Evolutionary conservation across 352 stramenopile genomes (phyloP).

Genomic region (Phytophthora brassicae): DNA sequence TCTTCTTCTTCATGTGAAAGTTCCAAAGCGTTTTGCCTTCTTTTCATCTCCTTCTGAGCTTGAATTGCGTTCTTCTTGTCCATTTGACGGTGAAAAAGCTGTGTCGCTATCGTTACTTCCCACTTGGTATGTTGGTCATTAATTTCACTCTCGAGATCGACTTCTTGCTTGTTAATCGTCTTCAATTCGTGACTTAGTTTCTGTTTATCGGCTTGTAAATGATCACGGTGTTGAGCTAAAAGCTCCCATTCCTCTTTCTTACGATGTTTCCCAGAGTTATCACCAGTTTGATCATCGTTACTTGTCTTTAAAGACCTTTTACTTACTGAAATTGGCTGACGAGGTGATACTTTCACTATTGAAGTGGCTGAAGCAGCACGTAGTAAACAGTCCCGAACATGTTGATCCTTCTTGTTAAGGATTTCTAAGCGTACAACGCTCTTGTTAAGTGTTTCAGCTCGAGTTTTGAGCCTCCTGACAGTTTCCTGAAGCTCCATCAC

Average conservation of each 20-base stretch:
- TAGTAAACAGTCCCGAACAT: constrained; percentile 55
- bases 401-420: constrained; percentile 59
- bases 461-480: constrained; percentile 37
- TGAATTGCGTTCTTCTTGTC: constrained; percentile 25
- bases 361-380: constrained; percentile 23
- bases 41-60: constrained; percentile 39
- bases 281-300: constrained; percentile 9
- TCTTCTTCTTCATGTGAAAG: constrained; percentile 59
- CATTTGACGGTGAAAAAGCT: constrained; percentile 55
- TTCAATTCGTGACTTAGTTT: constrained; percentile 31
- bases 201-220: constrained; percentile 40
- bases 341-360: constrained; percentile 9
- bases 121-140: constrained; percentile 37
- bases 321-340: background rate
- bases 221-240: constrained; percentile 35
- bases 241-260: constrained; percentile 49
- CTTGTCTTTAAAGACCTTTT: constrained; percentile 8
- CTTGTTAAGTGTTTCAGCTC: constrained; percentile 44
- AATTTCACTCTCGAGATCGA: constrained; percentile 36
- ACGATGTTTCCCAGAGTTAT: constrained; percentile 10
- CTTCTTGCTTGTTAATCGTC: constrained; percentile 29
- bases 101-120: constrained; percentile 48
- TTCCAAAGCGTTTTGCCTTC: constrained; percentile 39
- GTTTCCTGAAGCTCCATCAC: constrained; percentile 53
- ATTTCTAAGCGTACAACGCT: constrained; percentile 44